Conservation (phyloP, 768 basidiomycete species). For the Solioccasus polychromus region DNA sequence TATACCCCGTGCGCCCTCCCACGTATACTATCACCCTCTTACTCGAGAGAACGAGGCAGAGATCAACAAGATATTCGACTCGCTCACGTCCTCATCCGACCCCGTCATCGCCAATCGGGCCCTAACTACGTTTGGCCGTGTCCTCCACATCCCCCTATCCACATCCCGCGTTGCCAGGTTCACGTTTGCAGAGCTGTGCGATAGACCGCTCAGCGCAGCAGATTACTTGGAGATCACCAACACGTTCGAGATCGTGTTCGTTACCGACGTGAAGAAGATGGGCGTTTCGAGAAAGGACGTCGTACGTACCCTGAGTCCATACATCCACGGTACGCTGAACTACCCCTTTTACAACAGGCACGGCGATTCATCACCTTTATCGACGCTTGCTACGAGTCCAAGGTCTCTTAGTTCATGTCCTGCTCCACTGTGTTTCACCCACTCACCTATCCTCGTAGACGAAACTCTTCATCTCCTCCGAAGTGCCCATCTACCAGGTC, state of each 20-base stretch:
- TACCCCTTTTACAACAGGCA: constrained; percentile 45
- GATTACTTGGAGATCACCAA: constrained; percentile 95
- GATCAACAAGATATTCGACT: constrained; percentile 80
- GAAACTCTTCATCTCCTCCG: constrained; percentile 87
- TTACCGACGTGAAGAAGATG: constrained; percentile 87
- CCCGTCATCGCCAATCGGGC: constrained; percentile 58
- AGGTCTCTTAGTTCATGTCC: constrained; percentile 39
- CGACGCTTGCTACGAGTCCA: constrained; percentile 94
- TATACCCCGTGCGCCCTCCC: constrained; percentile 86
- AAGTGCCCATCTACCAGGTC: constrained; percentile 86
- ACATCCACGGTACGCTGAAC: neutral
- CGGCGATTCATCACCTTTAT: constrained; percentile 97
- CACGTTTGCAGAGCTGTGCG: constrained; percentile 82
- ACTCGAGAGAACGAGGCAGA: constrained; percentile 61
- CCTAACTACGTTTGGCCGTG: constrained; percentile 89
- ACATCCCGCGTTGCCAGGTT: constrained; percentile 81
- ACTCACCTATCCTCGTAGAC: constrained; percentile 69
- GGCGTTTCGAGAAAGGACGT: constrained; percentile 83
- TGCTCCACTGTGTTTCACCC: neutral
- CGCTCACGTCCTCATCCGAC: constrained; percentile 56
- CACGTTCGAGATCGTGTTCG: constrained; percentile 83
- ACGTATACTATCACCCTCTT: constrained; percentile 89
- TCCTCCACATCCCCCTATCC: constrained; percentile 73
- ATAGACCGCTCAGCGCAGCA: constrained; percentile 85
- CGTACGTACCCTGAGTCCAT: constrained; percentile 37